Evolutionary conservation across 176 grass and related monocot genomes (phyloP).

Genomic region (Sorghum bicolor): Sorghum_bicolor_NCBIv3 NC_012870.2:79943001-79943500

Average conservation of each 20-base stretch:
- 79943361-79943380: background rate
- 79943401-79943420: slow-evolving; percentile 3
- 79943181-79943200: background rate
- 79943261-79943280: slow-evolving; percentile 27
- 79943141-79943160: slow-evolving; percentile 92
- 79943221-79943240: background rate
- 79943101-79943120: slow-evolving; percentile 96
- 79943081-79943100: slow-evolving; percentile 84
- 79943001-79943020: background rate
- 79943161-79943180: background rate
- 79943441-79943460: background rate
- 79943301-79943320: slow-evolving; percentile 92
- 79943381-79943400: background rate
- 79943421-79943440: slow-evolving; percentile 5
- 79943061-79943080: slow-evolving; percentile 30
- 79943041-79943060: slow-evolving; percentile 22
- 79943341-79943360: slow-evolving; percentile 72
- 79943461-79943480: background rate
- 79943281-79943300: slow-evolving; percentile 90
- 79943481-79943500: background rate
- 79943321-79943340: slow-evolving; percentile 99
- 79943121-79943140: slow-evolving; percentile 92
- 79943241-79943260: slow-evolving; percentile 10
- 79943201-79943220: background rate
- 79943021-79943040: background rate